Base-by-base conservation (phyloP, 2,329 filamentous ascomycete species). In the Metarhizium robertsii region DNA sequence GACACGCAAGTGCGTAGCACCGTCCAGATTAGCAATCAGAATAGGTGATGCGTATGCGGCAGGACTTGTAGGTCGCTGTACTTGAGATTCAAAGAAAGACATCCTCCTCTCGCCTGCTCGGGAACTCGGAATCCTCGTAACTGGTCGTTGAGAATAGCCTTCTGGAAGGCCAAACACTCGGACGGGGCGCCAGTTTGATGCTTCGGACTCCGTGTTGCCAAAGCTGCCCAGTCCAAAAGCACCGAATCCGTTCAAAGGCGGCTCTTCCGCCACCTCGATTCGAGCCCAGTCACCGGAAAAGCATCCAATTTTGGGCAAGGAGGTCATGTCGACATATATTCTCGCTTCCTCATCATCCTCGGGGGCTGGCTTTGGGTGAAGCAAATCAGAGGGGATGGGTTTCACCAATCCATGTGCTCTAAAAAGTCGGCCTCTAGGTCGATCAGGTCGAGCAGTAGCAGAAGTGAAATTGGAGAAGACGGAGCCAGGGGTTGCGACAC, bases 251-350 rank as follows among this genome's bases (percentile, higher is more conserved):
- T 83, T 87, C 16, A 76, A 73, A 25, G 81, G 86, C 57, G 89
- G 87, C 66, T 91, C 89, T 61, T 88, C 80, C 0, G 88, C 81
- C 6, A 83, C 79, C 71, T 96, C 90, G 11, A 96, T 77, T 25
- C 87, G 85, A 11, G 96, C 90, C 94, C 94, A 99, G 66, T 99
- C 94, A 34, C 94, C 94, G 0, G 92, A 97, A 67, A 99, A 99
- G 69, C 92, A 97, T 16, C 92, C 92, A 54, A 99, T 87, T 62
- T 92, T 91, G 14, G 90, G 87, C 20, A 99, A 73, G 1, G 90
- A 89, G 56, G 83, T 86, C 7, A 95, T 87, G 63, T 96, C 91
- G 5, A 99, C 92, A 65, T 92, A 99, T 2, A 97, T 81, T 50
- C 94, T 85, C 2, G 90, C 86, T 62, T 95, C 87, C 61, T 96